phyloP scores from a whole-genome alignment of 2,329 filamentous ascomycete genomes.

The Orbilia oligospora region DNA sequence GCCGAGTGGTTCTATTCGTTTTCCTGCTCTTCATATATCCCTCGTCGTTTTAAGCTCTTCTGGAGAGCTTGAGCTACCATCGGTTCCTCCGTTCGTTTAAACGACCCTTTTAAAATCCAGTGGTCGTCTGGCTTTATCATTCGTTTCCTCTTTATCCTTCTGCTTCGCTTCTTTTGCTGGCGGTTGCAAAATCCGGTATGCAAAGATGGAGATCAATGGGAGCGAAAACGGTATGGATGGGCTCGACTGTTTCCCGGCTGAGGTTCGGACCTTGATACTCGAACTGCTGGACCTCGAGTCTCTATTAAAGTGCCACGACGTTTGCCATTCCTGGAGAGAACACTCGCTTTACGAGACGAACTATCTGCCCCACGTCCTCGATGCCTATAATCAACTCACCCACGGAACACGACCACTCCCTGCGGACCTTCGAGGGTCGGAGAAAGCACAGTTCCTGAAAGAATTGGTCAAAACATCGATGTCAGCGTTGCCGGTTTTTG shows the following conservation, averaged over 20 bases:
- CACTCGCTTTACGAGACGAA: constrained; percentile 55
- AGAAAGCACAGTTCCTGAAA: constrained; percentile 29
- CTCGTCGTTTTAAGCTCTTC: constrained; percentile 50
- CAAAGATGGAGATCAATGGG: constrained; percentile 51
- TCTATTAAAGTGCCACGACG: constrained; percentile 58
- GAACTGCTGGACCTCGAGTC: constrained; percentile 57
- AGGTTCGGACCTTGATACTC: constrained; percentile 57
- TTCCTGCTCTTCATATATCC: constrained; percentile 49
- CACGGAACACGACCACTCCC: constrained; percentile 54
- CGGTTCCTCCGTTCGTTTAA: constrained; percentile 46
- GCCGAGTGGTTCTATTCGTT: constrained; percentile 19
- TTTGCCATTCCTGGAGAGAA: constrained; percentile 56
- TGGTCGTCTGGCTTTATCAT: constrained; percentile 38
- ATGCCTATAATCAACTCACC: constrained; percentile 53
- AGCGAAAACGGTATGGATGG: constrained; percentile 55
- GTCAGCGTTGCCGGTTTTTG: constrained; percentile 58
- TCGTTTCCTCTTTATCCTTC: constrained; percentile 35
- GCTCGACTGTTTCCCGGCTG: constrained; percentile 45
- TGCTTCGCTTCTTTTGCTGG: constrained; percentile 31
- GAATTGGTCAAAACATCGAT: constrained; percentile 49
- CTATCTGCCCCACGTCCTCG: constrained; percentile 56
- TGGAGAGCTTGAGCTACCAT: constrained; percentile 35
- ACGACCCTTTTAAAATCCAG: constrained; percentile 40
- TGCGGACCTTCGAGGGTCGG: constrained; percentile 29
- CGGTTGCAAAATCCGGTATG: constrained; percentile 25